Evolutionary conservation across 495 filamentous ascomycete species (phyloP).

Genomic region (Aspergillus hancockii): DNA sequence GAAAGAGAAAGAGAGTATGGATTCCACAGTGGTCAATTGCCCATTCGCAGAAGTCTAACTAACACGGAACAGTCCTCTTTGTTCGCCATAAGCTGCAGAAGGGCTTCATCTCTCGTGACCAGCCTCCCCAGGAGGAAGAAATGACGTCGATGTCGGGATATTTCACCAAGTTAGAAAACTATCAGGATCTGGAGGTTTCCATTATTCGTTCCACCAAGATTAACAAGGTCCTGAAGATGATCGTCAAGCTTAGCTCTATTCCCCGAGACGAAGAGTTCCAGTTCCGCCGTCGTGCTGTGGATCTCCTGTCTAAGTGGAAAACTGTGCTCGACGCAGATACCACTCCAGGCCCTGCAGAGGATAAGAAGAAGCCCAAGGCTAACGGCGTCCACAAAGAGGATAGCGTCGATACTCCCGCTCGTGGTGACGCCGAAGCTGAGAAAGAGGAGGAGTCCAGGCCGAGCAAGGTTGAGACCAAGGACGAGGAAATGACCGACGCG

Average conservation of each 20-base stretch:
- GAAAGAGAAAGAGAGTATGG: conserved; percentile 67
- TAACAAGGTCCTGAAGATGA: conserved; percentile 90
- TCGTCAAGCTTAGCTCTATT: conserved; percentile 78
- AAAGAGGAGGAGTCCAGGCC: conserved; percentile 48
- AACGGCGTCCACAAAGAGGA: conserved; percentile 57
- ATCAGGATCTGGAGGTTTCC: conserved; percentile 76
- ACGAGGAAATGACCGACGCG: conserved; percentile 42
- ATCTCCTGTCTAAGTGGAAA: conserved; percentile 80
- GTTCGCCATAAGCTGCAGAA: conserved; percentile 89
- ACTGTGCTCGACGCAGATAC: conserved; percentile 65
- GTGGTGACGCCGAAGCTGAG: conserved; percentile 47
- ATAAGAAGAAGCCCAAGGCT: conserved; percentile 45
- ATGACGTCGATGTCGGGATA: conserved; percentile 82
- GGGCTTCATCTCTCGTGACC: conserved; percentile 80
- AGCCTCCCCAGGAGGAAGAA: conserved; percentile 81
- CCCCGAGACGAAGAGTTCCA: conserved; percentile 82
- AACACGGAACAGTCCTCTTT: conserved; percentile 62
- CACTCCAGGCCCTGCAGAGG: conserved; percentile 39
- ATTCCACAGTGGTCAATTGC: neutral
- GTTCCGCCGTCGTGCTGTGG: conserved; percentile 76
- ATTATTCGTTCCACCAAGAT: conserved; percentile 88
- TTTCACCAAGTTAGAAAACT: conserved; percentile 75
- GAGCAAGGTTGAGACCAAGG: conserved; percentile 35
- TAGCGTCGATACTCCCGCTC: conserved; percentile 37
- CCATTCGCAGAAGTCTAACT: neutral